These are phyloP conservation scores for Lactuca saligna DNA, from an alignment of 129 eudicot genomes.

Conservation along the genomic window DNA sequence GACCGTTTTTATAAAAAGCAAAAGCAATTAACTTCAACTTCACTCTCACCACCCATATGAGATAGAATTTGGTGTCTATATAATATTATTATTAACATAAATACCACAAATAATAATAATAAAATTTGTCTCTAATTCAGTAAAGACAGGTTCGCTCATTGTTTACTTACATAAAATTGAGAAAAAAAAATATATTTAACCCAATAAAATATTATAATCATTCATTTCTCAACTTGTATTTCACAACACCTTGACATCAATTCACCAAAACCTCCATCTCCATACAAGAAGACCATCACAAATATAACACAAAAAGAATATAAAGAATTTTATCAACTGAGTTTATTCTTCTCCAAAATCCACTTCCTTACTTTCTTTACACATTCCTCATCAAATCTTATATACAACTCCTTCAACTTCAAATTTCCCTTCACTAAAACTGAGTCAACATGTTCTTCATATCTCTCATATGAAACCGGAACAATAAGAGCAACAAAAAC, in stretches of 20 bases:
- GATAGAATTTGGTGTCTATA: too few relatives aligned
- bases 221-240: constrained; percentile 27
- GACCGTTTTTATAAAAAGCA: too few relatives aligned
- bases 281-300: constrained; percentile 15
- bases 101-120: too few relatives aligned
- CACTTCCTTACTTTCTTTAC: constrained; percentile 47
- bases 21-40: too few relatives aligned
- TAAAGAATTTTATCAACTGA: constrained; percentile 34
- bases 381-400: constrained; percentile 44
- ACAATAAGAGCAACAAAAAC: constrained; percentile 57
- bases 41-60: too few relatives aligned
- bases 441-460: constrained; percentile 54
- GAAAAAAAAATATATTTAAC: too few relatives aligned
- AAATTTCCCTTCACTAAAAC: constrained; percentile 32
- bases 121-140: too few relatives aligned
- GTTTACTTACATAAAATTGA: background rate
- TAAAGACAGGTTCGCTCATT: too few relatives aligned
- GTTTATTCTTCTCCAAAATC: constrained; percentile 57
- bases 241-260: constrained; percentile 16
- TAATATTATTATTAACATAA: too few relatives aligned
- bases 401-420: constrained; percentile 43
- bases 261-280: constrained; percentile 19
- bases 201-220: background rate
- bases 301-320: constrained; percentile 19
- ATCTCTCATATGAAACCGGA: constrained; percentile 80